These are phyloP conservation scores for Pneumocystis carinii DNA, from an alignment of 1,139 yeast genomes.

Conservation along the genomic window DNA sequence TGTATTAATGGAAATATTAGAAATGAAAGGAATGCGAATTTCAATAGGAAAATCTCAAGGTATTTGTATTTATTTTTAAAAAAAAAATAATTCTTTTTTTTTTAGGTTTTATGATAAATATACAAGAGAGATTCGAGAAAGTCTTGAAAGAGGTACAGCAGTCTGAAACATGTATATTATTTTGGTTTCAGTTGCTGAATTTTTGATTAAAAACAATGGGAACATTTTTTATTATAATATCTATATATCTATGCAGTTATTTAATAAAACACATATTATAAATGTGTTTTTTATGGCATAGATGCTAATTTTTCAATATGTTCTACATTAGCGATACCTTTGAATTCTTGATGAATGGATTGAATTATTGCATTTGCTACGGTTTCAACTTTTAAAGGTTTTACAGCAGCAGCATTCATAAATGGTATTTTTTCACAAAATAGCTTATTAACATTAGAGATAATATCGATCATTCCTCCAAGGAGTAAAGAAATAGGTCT, in stretches of 20 bases:
- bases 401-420: slow-evolving; percentile 10
- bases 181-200: not conserved
- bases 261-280: not conserved
- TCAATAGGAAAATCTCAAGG: slow-evolving; percentile 56
- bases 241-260: not conserved
- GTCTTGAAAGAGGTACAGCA: slow-evolving; percentile 31
- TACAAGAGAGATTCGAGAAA: slow-evolving; percentile 27
- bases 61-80: slow-evolving; percentile 32
- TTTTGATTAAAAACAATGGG: not conserved
- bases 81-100: not conserved
- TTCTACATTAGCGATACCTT: not conserved
- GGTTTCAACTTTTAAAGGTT: slow-evolving; percentile 9
- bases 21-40: slow-evolving; percentile 65
- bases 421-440: slow-evolving; percentile 2
- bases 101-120: slow-evolving; percentile 15
- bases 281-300: not conserved
- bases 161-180: slow-evolving; percentile 14
- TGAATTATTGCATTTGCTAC: slow-evolving; percentile 10
- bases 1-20: not conserved
- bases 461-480: not conserved
- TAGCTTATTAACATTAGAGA: slow-evolving; percentile 3
- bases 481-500: slow-evolving; percentile 1
- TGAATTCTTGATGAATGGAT: not conserved
- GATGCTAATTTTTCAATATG: not conserved
- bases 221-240: not conserved